Base-by-base conservation (phyloP, 495 filamentous ascomycete genomes). In the Penicillium robsamsonii region DNA sequence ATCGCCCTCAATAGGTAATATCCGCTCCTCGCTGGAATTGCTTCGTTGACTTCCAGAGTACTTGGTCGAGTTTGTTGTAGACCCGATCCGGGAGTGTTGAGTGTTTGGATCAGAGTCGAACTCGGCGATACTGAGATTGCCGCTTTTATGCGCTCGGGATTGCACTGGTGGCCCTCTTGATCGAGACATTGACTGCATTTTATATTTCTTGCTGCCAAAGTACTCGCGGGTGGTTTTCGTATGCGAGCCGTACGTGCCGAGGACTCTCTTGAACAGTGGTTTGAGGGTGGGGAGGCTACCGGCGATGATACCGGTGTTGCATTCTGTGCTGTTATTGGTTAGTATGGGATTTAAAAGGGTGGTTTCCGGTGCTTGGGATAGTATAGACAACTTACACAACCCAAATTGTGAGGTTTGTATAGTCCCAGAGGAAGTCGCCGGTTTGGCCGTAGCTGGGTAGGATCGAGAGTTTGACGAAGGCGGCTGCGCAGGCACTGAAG, bases 401-500 rank as follows among this genome's bases (percentile, higher is more conserved):
- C 67, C 66, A 56, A 38, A 68, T 65, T 24, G 62, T 65, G 6
- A 68, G 54, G 31, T 57, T 50, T 0, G 66, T 56, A 24, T 70
- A 74, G 45, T 76, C 74, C 73, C 73, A 80, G 13, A 79, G 70
- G 57, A 75, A 77, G 42, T 81, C 78, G 29, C 70, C 70, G 15
- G 62, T 69, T 20, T 63, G 65, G 10, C 72, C 74, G 55, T 75
- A 75, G 49, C 63, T 65, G 8, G 53, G 37, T 8, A 79, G 60
- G 47, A 66, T 73, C 15, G 62, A 62, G 7, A 76, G 60, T 60
- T 82, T 82, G 46, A 79, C 73, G 18, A 76, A 72, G 9, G 73
- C 72, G 5, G 79, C 72, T n/a, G 69, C 64, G 37, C 71, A 71
- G 43, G 78, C 77, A 58, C 75, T 79, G 33, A 48, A 37, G 31